phyloP scores from a whole-genome alignment of 257 asterid species.

The Knoxia roxburghii region DNA sequence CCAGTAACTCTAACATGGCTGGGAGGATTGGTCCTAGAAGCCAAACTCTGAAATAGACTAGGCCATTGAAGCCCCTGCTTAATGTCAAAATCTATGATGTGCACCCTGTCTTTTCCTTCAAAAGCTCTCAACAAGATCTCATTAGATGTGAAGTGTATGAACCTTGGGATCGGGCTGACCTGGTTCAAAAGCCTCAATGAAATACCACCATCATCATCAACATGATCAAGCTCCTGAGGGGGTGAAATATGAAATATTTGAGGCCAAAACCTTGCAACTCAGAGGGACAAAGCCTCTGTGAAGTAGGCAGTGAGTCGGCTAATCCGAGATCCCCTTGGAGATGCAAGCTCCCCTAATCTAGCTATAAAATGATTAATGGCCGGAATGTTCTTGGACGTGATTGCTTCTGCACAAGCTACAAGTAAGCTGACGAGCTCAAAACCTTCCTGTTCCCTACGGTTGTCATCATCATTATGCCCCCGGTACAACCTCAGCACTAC shows the following conservation, averaged over 20 bases:
- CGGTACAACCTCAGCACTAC: constrained; percentile 22
- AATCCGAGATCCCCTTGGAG: constrained; percentile 70
- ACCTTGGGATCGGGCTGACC: constrained; percentile 72
- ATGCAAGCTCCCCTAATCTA: constrained; percentile 86
- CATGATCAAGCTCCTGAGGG: constrained; percentile 65
- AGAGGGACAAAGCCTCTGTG: constrained; percentile 77
- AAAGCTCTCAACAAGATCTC: constrained; percentile 79
- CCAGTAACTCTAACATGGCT: constrained; percentile 86
- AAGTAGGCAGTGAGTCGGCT: constrained; percentile 75
- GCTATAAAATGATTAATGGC: constrained; percentile 55
- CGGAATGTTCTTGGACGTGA: constrained; percentile 49
- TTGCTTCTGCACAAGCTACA: constrained; percentile 74
- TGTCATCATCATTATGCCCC: constrained; percentile 32
- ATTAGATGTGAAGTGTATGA: constrained; percentile 81
- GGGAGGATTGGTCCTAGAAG: constrained; percentile 62
- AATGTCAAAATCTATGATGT: constrained; percentile 82
- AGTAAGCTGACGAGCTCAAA: constrained; percentile 70
- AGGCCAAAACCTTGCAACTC: constrained; percentile 79
- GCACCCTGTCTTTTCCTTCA: constrained; percentile 76
- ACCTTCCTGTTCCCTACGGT: constrained; percentile 46
- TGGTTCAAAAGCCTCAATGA: constrained; percentile 62
- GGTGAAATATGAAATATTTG: constrained; percentile 57
- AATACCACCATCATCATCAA: constrained; percentile 45
- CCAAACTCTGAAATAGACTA: constrained; percentile 79
- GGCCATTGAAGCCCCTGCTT: constrained; percentile 99